Base-by-base conservation (phyloP, 1,284 basidiomycete species). In the Fomitopsis palustris region DNA sequence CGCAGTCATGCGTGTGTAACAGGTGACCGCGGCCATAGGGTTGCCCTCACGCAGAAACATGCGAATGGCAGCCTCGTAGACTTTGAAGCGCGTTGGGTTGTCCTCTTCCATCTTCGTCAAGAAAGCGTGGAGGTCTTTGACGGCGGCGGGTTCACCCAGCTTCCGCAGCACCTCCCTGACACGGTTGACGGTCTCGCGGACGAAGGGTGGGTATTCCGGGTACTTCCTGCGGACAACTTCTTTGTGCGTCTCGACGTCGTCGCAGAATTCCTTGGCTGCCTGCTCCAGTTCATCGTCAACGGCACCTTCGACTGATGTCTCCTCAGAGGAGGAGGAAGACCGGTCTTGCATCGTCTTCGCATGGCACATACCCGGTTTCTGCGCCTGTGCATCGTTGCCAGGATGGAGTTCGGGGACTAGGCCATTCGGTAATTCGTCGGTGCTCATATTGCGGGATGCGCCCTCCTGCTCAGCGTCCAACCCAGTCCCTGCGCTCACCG, bases 1-100 rank as follows among this genome's bases (percentile, higher is more conserved):
- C 2, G 69, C 63, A 19, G 69, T 59, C 78, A 85, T 81, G 17
- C 74, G 71, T 3, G 72, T 64, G 62, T 80, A 76, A 5, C 83
- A 68, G 4, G 68, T 63, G 7, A 72, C 66, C 0, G 82, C 82
- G 35, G 72, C 67, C 10, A 67, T 63, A 57, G 78, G 76, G 10
- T 69, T 61, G 1, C 68, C 67, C 43, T 72, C 62, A 2, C 73
- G 65, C 31, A 79, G 67, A 57, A 81, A 76, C 38, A 74, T 65
- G 4, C 69, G 60, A 19, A 78, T 74, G 33, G 73, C 64, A 12
- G 65, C 65, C 51, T 76, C 73, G 61, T 70, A 78, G 9, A 69
- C 62, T 16, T 33, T 21, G 54, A 66, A 66, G 33, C 67, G 67
- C 8, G 60, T 53, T 0, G 58, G 58, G 43, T 64, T 67, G 51